Evolutionary conservation across 2,329 filamentous ascomycete genomes (phyloP), one percentile per base, ranked within the genome.

Genomic region (Tolypocladium pustulatum): DNA sequence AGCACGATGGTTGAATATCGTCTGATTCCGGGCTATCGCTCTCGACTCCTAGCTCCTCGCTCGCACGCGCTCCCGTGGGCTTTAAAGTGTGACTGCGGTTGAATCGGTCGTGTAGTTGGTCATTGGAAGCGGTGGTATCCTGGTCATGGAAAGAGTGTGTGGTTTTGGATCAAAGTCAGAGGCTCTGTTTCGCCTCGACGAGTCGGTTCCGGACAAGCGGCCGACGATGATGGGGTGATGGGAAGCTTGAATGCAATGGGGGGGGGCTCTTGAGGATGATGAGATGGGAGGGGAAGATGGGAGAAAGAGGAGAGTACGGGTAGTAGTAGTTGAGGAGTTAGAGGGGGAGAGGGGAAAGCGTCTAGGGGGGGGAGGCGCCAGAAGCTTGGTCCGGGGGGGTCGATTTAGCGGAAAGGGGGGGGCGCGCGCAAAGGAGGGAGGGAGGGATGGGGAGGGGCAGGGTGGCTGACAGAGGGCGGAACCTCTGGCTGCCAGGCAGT

Each of bases 21-120:
- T 73, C 75, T 75, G 71, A 63, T 60, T 66, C 61, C 61, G 61
- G 64, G 62, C 61, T 65, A 62, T 69, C 63, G 64, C 64, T 68
- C 67, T 72, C 67, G 62, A 69, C 70, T 72, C 70, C 74, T 72
- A 66, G 69, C 70, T 75, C 72, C 80, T 83, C 80, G 75, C 81
- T 82, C 80, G 78, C 80, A 76, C 80, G 79, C 80, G 77, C 78
- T 84, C 81, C 81, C 84, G 83, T 85, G 78, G 78, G 80, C 75
- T 83, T 87, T 83, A 87, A 86, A 87, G 84, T 80, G 83, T 86
- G 82, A 80, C 81, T 78, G 76, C 76, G 71, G 71, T 75, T 78
- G 78, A 79, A 78, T 78, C 64, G 75, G 65, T 69, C 66, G 71
- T 74, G 64, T 66, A 71, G 66, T 68, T 80, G 74, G 75, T 84